phyloP scores from a whole-genome alignment of 2,329 filamentous ascomycete genomes.

The Ophiostoma quercus region DNA sequence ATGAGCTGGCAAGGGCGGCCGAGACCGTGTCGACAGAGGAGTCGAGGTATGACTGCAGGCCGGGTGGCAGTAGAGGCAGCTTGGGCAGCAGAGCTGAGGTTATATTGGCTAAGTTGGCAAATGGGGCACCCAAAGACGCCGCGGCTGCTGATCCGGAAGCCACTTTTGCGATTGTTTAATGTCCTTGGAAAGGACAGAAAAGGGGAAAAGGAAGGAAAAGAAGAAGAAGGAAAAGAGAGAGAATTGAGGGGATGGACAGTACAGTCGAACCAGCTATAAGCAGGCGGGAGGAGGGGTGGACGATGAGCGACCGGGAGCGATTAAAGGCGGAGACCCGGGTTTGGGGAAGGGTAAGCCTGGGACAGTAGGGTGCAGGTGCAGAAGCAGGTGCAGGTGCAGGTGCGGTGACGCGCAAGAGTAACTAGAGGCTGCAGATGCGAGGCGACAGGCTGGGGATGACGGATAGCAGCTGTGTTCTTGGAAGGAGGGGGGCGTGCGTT shows the following conservation, averaged over 20 bases:
- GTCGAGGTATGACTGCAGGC: slow-evolving; percentile 54
- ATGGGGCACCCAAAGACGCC: slow-evolving; percentile 57
- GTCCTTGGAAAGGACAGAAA: slow-evolving; percentile 34
- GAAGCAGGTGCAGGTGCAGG: neutral
- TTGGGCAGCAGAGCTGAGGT: slow-evolving; percentile 39
- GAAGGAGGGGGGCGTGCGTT: neutral
- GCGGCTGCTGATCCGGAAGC: slow-evolving; percentile 53
- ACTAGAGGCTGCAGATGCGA: neutral
- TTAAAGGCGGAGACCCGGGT: neutral
- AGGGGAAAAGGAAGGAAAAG: neutral
- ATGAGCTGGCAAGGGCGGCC: slow-evolving; percentile 45
- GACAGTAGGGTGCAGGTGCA: neutral
- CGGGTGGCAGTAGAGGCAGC: slow-evolving; percentile 35
- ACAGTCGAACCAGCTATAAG: neutral
- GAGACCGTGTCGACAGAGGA: slow-evolving; percentile 47
- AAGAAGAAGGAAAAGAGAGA: neutral
- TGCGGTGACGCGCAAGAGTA: neutral
- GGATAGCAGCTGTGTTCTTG: slow-evolving; percentile 1
- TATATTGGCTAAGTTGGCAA: slow-evolving; percentile 50
- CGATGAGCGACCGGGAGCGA: neutral
- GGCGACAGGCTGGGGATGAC: neutral
- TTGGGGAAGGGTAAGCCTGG: neutral
- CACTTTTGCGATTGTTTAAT: slow-evolving; percentile 51
- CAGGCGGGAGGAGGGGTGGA: neutral
- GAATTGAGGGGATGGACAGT: neutral